Evolutionary conservation across 495 filamentous ascomycete species (phyloP).

Genomic region (Copromyces sp.): DNA sequence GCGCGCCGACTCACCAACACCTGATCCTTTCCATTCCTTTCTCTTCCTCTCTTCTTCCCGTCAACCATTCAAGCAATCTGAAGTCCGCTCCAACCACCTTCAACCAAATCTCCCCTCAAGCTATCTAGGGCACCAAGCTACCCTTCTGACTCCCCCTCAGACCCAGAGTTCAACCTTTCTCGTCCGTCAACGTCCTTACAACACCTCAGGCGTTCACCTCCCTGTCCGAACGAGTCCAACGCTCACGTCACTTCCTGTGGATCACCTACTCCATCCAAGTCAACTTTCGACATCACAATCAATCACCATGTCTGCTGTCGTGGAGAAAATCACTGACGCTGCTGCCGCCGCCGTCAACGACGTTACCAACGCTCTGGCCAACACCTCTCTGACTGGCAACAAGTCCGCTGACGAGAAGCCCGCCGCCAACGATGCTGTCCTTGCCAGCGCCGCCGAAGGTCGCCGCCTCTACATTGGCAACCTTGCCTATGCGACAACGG

Average conservation of each 20-base stretch:
- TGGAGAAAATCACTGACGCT: conserved; percentile 50
- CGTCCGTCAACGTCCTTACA: conserved; percentile 33
- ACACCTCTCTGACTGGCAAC: conserved; percentile 54
- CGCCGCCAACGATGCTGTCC: conserved; percentile 72
- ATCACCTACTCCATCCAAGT: conserved; percentile 28
- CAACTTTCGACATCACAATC: conserved; percentile 22
- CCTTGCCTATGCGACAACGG: conserved; percentile 98
- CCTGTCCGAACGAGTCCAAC: conserved; percentile 22
- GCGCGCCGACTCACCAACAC: conserved; percentile 20
- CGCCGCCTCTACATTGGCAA: conserved; percentile 99
- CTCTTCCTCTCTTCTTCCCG: conserved; percentile 32
- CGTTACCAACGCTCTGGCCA: conserved; percentile 76
- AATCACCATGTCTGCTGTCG: conserved; percentile 50
- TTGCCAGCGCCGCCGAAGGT: conserved; percentile 94
- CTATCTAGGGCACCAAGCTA: conserved; percentile 86
- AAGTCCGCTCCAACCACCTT: conserved; percentile 26
- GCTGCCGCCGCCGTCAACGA: conserved; percentile 63
- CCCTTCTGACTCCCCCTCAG: conserved; percentile 59
- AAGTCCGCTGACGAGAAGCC: conserved; percentile 38
- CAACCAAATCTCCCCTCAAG: conserved; percentile 28
- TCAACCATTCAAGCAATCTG: conserved; percentile 38
- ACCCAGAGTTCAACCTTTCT: conserved; percentile 43
- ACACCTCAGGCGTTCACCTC: conserved; percentile 17
- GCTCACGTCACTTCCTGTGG: conserved; percentile 22
- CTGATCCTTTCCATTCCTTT: conserved; percentile 22